A percentile compares a stretch with the other conserved stretches of the same genome.
phyloP scores from a whole-genome alignment of 2,329 filamentous ascomycete genomes.

The Pezicula carpinea region DNA sequence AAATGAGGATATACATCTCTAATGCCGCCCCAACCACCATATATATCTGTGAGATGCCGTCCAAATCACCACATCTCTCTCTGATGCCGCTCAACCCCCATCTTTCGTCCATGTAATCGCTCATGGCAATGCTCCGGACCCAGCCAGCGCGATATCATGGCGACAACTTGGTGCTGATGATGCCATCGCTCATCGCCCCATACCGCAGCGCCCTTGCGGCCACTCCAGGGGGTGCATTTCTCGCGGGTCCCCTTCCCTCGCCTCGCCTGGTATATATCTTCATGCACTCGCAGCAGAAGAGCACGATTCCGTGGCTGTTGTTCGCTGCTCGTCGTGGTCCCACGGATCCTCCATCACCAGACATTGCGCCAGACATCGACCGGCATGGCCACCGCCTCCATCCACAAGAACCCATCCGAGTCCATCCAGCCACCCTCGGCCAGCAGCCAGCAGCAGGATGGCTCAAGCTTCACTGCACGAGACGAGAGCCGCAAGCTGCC shows the following conservation, averaged over 20 bases:
- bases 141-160: not conserved
- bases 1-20: no score
- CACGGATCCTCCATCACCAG: no score
- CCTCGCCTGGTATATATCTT: not conserved
- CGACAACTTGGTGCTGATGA: not conserved
- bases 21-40: no score
- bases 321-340: not conserved
- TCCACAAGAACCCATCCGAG: not conserved
- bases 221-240: not conserved
- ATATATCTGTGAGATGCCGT: no score
- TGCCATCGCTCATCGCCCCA: not conserved
- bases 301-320: not conserved
- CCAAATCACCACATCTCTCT: no score
- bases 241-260: not conserved
- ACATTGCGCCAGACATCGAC: not conserved
- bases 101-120: no score
- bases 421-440: not conserved
- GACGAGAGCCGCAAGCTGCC: slow-evolving; percentile 1
- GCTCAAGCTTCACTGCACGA: not conserved
- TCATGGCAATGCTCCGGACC: no score
- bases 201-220: not conserved
- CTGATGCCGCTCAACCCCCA: no score
- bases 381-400: not conserved
- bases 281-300: not conserved
- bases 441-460: not conserved